These are phyloP conservation scores for Tuber magnatum DNA, from an alignment of 495 filamentous ascomycete species.

Conservation along the genomic window DNA sequence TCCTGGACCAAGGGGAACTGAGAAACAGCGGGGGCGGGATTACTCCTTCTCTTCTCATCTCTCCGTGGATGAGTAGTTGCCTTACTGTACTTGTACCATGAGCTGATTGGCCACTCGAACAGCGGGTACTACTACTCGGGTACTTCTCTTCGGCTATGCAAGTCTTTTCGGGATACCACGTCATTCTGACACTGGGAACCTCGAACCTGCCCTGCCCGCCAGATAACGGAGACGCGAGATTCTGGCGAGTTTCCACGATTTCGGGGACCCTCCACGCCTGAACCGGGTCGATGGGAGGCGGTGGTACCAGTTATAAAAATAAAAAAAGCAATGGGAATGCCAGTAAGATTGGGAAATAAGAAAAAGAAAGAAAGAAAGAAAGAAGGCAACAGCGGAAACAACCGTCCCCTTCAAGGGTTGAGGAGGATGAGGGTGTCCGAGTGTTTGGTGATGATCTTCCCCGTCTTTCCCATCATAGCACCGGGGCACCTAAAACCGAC, in stretches of 20 bases:
- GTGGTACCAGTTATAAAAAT: not conserved
- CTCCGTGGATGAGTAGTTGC: not conserved
- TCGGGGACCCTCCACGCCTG: not conserved
- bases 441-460: not conserved
- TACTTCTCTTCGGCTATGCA: not conserved
- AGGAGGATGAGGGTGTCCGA: not conserved
- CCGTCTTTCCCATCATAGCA: not conserved
- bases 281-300: not conserved
- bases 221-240: not conserved
- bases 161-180: not conserved
- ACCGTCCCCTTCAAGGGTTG: not conserved
- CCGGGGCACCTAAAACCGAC: too few species aligned
- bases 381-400: not conserved
- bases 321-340: not conserved
- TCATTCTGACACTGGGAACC: not conserved
- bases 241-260: conserved; percentile 1
- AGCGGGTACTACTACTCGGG: not conserved
- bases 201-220: not conserved
- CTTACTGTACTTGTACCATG: not conserved
- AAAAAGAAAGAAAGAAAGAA: not conserved
- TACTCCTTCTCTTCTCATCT: not conserved
- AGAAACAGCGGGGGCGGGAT: not conserved
- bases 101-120: not conserved
- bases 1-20: not conserved
- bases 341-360: not conserved